A percentile compares a stretch with the other conserved stretches of the same genome.
Conservation (phyloP, 164 flowering plant genomes). For the Saururus chinensis region DNA sequence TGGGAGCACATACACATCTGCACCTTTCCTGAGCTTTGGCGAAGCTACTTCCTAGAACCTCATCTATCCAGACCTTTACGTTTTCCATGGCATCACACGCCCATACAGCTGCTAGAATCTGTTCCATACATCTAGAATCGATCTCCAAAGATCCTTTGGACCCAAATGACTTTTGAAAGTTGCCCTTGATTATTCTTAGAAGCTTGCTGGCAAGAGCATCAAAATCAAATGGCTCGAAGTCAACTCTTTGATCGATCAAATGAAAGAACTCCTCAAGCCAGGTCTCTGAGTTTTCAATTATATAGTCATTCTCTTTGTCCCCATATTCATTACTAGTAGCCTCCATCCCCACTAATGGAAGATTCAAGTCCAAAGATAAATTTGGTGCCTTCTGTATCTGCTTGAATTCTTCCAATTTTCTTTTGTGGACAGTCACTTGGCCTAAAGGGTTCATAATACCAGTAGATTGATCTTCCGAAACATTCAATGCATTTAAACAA, state of each 20-base stretch:
- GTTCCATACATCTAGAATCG: slow-evolving; percentile 53
- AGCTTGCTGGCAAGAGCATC: slow-evolving; percentile 43
- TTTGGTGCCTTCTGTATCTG: slow-evolving; percentile 22
- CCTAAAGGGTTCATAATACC: neutral
- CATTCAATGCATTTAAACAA: slow-evolving; percentile 6
- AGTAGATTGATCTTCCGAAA: neutral
- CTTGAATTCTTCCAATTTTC: slow-evolving; percentile 34
- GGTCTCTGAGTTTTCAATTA: slow-evolving; percentile 26
- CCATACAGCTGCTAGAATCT: slow-evolving; percentile 66
- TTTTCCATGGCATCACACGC: slow-evolving; percentile 23
- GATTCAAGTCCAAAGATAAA: slow-evolving; percentile 58
- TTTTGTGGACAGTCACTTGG: slow-evolving; percentile 27
- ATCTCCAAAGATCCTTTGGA: slow-evolving; percentile 41
- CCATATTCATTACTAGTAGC: slow-evolving; percentile 11
- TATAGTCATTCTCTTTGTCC: slow-evolving; percentile 19
- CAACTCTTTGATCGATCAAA: slow-evolving; percentile 30
- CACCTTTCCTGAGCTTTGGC: slow-evolving; percentile 35
- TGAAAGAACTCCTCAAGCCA: slow-evolving; percentile 61
- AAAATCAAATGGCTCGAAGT: slow-evolving; percentile 63
- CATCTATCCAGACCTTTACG: slow-evolving; percentile 52
- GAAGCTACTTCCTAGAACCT: slow-evolving; percentile 45
- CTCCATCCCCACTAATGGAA: slow-evolving; percentile 55
- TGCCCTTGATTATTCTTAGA: slow-evolving; percentile 18
- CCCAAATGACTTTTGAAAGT: slow-evolving; percentile 30
- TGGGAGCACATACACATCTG: slow-evolving; percentile 15